Conservation (phyloP, 495 filamentous ascomycete genomes). For the Daldinia childiae region DNA sequence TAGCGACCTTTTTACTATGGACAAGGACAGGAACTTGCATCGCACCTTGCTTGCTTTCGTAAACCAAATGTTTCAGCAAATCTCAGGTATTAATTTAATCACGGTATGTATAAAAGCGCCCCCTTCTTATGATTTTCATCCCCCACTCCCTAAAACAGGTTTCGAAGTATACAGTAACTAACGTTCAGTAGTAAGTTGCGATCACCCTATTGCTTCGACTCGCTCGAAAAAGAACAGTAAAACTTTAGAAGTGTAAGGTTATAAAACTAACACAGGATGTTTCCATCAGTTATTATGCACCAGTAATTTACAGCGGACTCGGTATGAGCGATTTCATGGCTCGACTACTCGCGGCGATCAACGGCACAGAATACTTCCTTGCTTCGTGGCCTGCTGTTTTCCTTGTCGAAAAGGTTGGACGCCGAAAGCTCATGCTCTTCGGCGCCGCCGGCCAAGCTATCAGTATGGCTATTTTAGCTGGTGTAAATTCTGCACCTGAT, state of each 20-base stretch:
- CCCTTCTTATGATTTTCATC: too few species aligned
- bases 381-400: conserved; percentile 77
- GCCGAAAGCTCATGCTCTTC: conserved; percentile 76
- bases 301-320: conserved; percentile 71
- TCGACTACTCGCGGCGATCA: conserved; percentile 74
- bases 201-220: too few species aligned
- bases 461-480: conserved; percentile 74
- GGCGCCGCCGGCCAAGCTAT: conserved; percentile 73
- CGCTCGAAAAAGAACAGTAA: too few species aligned
- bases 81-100: conserved; percentile 80
- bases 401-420: conserved; percentile 68
- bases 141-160: too few species aligned
- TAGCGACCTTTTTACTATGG: conserved; percentile 75
- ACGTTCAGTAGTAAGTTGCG: too few species aligned
- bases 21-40: conserved; percentile 76
- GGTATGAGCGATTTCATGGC: conserved; percentile 60
- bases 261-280: too few species aligned
- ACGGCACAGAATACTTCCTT: conserved; percentile 78
- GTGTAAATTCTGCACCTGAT: conserved; percentile 48
- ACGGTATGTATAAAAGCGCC: conserved; percentile 45
- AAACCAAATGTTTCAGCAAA: conserved; percentile 83
- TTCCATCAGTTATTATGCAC: conserved; percentile 65
- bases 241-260: too few species aligned
- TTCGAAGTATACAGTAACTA: too few species aligned
- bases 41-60: conserved; percentile 75